Base-by-base conservation (phyloP, 164 flowering plant species). In the Vitis labrusca region DNA sequence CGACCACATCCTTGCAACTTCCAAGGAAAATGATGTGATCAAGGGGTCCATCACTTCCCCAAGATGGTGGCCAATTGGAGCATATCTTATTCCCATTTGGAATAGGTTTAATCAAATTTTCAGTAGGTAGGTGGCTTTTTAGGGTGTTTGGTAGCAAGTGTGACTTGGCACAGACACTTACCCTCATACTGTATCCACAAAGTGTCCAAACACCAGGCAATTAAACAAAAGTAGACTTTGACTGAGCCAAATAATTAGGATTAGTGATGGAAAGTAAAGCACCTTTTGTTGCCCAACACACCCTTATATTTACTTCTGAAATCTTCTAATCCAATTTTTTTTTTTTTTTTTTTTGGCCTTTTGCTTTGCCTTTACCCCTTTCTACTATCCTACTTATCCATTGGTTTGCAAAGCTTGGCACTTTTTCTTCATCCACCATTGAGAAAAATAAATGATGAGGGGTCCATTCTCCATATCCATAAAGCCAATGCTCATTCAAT, bases 401-500 rank as follows among this genome's bases (percentile, higher is more conserved):
- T 17, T 27, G 30, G 27, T 59, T 59, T 29, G 2, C 10, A 37
- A 37, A 59, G 61, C 6, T 23, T 2, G 30, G 59, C 59, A 53
- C 68, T 37, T 65, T 53, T 65, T 3, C 19, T 14, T 53, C 47
- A 50, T 65, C 68, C 68, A 65, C 68, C 68, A 65, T 16, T 52
- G 50, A 51, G 3, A 29, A 37, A 51, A 10, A 58, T 10, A 58
- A 58, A 19, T 0, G 10, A 27, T 59, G 30, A 9, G 56, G 56
- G 56, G n/a, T 53, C 56, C 56, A 53, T 10, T 27, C 12, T 2
- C 32, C 61, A 37, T 37, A 29, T 59, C 37, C 61, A 59, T 27
- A 27, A 59, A 59, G 61, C 14, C 61, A 59, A 59, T 59, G 44
- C 73, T 63, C 67, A 63, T 70, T 70, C 67, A 54, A 37, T 70